Evolutionary conservation across 768 basidiomycete genomes (phyloP).

Genomic region (Fomitopsis serialis): DNA sequence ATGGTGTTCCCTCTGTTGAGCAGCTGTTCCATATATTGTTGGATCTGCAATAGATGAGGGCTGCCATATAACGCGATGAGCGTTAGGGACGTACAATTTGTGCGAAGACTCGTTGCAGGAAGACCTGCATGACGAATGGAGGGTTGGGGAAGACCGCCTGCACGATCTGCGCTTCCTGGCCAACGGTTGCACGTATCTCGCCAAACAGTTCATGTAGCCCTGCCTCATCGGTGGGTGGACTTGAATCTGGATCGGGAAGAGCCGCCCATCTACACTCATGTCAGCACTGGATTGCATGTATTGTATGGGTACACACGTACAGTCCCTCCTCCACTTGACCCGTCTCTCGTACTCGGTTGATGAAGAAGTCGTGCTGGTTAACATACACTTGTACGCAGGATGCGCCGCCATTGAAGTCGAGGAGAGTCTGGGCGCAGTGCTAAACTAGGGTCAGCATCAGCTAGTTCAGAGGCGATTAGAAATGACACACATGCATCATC

Average conservation of each 20-base stretch:
- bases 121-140: conserved; percentile 94
- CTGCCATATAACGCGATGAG: background rate
- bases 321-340: conserved; percentile 51
- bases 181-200: conserved; percentile 88
- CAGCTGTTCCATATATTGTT: conserved; percentile 92
- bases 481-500: conserved; percentile 86
- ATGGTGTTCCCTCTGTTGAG: conserved; percentile 68
- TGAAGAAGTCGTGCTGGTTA: conserved; percentile 99
- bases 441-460: conserved; percentile 28
- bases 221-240: conserved; percentile 71
- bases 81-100: conserved; percentile 67
- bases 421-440: conserved; percentile 95
- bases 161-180: conserved; percentile 95
- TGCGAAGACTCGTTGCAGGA: conserved; percentile 94
- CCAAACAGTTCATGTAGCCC: conserved; percentile 75
- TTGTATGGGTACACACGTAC: conserved; percentile 29
- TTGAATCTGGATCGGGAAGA: conserved; percentile 74
- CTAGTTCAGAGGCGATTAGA: background rate
- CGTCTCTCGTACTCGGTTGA: conserved; percentile 77
- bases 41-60: conserved; percentile 56
- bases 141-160: conserved; percentile 99
- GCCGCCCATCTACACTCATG: conserved; percentile 63
- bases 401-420: conserved; percentile 96
- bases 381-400: conserved; percentile 99
- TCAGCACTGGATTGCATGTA: background rate